These are phyloP conservation scores for Gorgonomyces haynaldii DNA, from an alignment of 192 early-diverging fungal genomes.

Conservation along the genomic window DNA sequence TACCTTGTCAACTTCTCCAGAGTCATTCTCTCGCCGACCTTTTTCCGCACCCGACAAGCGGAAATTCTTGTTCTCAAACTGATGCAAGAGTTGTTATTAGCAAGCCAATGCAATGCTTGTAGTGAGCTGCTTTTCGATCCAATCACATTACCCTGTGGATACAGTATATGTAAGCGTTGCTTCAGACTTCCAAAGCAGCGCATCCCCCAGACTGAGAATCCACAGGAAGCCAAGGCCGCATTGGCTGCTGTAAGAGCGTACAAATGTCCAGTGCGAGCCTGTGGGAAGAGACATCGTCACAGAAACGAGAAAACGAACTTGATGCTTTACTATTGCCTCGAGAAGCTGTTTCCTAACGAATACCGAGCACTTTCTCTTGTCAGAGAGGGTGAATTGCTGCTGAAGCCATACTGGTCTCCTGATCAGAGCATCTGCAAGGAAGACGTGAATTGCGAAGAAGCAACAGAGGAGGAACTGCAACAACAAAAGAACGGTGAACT, in stretches of 20 bases:
- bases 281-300: constrained; percentile 10
- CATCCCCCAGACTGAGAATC: neutral
- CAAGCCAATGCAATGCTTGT: constrained; percentile 6
- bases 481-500: neutral
- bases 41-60: too few species aligned
- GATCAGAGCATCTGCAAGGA: neutral
- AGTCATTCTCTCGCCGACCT: too few species aligned
- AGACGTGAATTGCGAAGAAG: neutral
- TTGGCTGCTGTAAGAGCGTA: constrained; percentile 1
- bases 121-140: constrained; percentile 12
- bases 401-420: neutral
- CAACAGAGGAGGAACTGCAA: neutral
- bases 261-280: constrained; percentile 7
- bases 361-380: neutral
- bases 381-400: constrained; percentile 3
- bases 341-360: constrained; percentile 10
- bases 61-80: too few species aligned
- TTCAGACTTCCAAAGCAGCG: constrained; percentile 9
- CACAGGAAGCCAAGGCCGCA: neutral
- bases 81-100: too few species aligned
- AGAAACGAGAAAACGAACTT: constrained; percentile 8
- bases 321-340: neutral
- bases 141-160: constrained; percentile 17
- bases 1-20: too few species aligned
- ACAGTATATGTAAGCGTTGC: constrained; percentile 11